A percentile compares a stretch with the other conserved stretches of the same genome.
Evolutionary conservation across 805 yeast genomes (phyloP).

Genomic region (Ogataea thermomethanolica): DNA sequence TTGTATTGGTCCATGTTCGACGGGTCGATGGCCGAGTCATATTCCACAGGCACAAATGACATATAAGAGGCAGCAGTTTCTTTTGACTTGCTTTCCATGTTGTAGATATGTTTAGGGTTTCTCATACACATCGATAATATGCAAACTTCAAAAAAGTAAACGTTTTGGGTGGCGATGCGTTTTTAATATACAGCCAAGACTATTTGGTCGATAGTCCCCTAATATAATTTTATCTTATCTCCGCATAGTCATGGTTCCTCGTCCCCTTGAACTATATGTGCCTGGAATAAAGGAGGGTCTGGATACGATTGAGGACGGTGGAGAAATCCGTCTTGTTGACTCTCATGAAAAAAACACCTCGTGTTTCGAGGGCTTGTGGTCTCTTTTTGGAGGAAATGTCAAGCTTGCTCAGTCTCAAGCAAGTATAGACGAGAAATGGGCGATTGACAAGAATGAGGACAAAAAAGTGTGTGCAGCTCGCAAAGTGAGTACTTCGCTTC

Average conservation of each 20-base stretch:
- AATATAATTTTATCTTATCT: neutral
- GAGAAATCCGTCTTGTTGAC: slow-evolving; percentile 15
- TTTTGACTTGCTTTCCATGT: neutral
- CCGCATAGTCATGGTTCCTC: slow-evolving; percentile 9
- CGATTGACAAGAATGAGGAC: neutral
- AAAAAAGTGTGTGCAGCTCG: neutral
- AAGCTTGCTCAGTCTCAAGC: neutral
- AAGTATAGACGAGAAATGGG: neutral
- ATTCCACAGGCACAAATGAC: slow-evolving; percentile 27
- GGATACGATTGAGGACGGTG: slow-evolving; percentile 11
- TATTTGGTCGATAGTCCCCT: slow-evolving; percentile 1
- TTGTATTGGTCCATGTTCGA: slow-evolving; percentile 32
- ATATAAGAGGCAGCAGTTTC: slow-evolving; percentile 1
- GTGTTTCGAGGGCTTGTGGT: slow-evolving; percentile 19
- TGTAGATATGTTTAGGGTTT: slow-evolving; percentile 20
- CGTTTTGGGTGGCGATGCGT: neutral
- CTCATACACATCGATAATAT: slow-evolving; percentile 21
- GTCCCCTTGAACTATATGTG: slow-evolving; percentile 1
- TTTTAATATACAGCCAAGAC: neutral
- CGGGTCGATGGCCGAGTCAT: slow-evolving; percentile 30
- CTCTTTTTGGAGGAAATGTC: slow-evolving; percentile 12
- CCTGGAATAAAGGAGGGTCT: neutral
- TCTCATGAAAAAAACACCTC: slow-evolving; percentile 20
- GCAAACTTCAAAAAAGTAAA: neutral
- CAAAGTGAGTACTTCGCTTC: slow-evolving; percentile 27